Percentiles rank a stretch among this genome's conserved stretches.
Conservation (phyloP, 2,329 filamentous ascomycete genomes). For the Ilyonectria mors-panacis region DNA sequence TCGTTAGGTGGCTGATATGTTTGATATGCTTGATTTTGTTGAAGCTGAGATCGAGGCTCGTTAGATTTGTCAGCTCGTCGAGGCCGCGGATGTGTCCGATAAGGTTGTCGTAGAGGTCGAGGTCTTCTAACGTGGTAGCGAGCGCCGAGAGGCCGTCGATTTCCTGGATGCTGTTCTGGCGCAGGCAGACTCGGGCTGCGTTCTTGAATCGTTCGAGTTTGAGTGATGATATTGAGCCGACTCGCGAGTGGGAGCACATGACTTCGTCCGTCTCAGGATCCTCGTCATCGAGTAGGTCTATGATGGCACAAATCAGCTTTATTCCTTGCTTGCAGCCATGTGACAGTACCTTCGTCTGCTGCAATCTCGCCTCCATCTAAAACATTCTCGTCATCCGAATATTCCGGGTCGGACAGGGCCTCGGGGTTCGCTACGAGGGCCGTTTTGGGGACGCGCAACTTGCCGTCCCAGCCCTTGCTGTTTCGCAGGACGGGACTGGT, state of each 20-base stretch:
- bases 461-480: slow-evolving; percentile 86
- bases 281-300: slow-evolving; percentile 74
- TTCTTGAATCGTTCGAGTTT: slow-evolving; percentile 87
- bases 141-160: slow-evolving; percentile 82
- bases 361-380: slow-evolving; percentile 81
- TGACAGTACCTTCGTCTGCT: slow-evolving; percentile 80
- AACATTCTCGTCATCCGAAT: slow-evolving; percentile 80
- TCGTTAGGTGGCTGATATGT: slow-evolving; percentile 81
- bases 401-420: slow-evolving; percentile 86
- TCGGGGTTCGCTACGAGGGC: slow-evolving; percentile 81
- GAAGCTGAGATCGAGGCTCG: slow-evolving; percentile 91
- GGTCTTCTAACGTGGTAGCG: slow-evolving; percentile 79
- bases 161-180: slow-evolving; percentile 89
- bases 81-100: slow-evolving; percentile 89
- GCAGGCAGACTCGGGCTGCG: slow-evolving; percentile 85
- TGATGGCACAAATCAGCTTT: slow-evolving; percentile 7
- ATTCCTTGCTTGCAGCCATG: background rate
- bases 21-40: slow-evolving; percentile 99
- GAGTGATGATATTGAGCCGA: slow-evolving; percentile 83
- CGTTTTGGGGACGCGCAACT: slow-evolving; percentile 79
- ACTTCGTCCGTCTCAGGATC: slow-evolving; percentile 80
- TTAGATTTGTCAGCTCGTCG: slow-evolving; percentile 82
- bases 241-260: slow-evolving; percentile 88
- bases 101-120: slow-evolving; percentile 97
- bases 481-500: slow-evolving; percentile 66